Evolutionary conservation across 1,284 basidiomycete species (phyloP).

Genomic region (Microbotryum silenes-acaulis): DNA sequence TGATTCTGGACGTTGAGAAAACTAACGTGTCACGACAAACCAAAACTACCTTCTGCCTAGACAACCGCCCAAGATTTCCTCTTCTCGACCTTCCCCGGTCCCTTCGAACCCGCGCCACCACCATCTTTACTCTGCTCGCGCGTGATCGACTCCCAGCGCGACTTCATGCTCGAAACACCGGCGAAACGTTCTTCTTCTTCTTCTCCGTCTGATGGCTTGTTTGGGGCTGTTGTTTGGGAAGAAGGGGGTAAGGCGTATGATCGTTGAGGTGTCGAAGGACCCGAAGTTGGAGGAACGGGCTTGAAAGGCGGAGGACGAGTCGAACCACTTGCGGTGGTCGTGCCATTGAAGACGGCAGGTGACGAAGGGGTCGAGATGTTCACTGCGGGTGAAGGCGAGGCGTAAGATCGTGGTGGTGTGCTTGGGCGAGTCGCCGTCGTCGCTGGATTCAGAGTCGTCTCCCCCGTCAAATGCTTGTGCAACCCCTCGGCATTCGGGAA

Average conservation of each 20-base stretch:
- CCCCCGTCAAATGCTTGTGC: background rate
- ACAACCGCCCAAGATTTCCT: constrained; percentile 18
- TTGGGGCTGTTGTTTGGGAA: background rate
- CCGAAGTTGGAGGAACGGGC: constrained; percentile 14
- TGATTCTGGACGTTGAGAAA: too few species aligned
- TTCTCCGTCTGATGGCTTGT: background rate
- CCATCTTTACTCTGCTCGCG: background rate
- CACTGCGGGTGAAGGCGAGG: background rate
- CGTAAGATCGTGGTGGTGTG: constrained; percentile 5
- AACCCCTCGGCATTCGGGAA: constrained; percentile 3
- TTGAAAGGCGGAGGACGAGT: constrained; percentile 19
- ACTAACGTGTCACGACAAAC: too few species aligned
- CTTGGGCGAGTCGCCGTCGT: background rate
- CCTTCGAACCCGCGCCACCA: background rate
- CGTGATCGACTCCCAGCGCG: constrained; percentile 25
- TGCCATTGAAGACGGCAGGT: background rate
- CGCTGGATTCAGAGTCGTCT: background rate
- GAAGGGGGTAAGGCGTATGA: background rate
- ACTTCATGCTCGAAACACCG: constrained; percentile 28
- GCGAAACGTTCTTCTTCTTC: constrained; percentile 28
- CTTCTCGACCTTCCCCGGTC: background rate
- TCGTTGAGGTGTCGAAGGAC: constrained; percentile 1
- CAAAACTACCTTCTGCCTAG: background rate
- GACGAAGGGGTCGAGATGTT: background rate
- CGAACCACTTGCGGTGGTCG: background rate